phyloP scores from a whole-genome alignment of 768 basidiomycete genomes.

The Gymnopilus junonius region DNA sequence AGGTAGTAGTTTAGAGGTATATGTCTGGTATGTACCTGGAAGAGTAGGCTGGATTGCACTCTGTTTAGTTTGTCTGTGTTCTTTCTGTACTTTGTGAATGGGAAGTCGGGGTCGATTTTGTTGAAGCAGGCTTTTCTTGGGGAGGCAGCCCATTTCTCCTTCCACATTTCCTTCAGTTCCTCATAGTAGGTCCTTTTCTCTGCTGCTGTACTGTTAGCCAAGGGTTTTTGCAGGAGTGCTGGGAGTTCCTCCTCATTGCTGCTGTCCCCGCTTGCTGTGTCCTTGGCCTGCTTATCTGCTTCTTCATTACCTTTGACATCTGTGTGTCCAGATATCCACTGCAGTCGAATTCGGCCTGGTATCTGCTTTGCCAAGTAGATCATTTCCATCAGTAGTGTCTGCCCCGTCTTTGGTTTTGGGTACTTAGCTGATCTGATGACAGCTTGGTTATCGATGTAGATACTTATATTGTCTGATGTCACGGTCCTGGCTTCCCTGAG shows the following conservation, averaged over 20 bases:
- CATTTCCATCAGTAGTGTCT: slow-evolving; percentile 9
- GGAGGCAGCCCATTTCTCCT: slow-evolving; percentile 11
- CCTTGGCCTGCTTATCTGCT: slow-evolving; percentile 32
- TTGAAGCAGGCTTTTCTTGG: slow-evolving; percentile 6
- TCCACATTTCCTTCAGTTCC: slow-evolving; percentile 11
- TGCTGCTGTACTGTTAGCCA: slow-evolving; percentile 21
- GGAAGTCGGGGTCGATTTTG: slow-evolving; percentile 14
- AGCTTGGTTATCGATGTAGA: slow-evolving; percentile 21
- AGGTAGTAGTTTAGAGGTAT: neutral
- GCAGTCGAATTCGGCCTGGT: slow-evolving; percentile 4
- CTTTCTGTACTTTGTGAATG: slow-evolving; percentile 6
- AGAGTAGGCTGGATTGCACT: neutral
- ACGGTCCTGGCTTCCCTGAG: neutral
- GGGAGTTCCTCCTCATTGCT: slow-evolving; percentile 13
- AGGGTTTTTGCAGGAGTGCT: neutral
- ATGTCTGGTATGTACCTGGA: neutral
- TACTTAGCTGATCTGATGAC: slow-evolving; percentile 9
- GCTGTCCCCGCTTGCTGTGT: slow-evolving; percentile 12
- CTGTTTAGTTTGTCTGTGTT: neutral
- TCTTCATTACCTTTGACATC: slow-evolving; percentile 30
- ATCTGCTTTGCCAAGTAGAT: neutral
- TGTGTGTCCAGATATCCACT: slow-evolving; percentile 32
- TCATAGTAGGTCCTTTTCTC: slow-evolving; percentile 9
- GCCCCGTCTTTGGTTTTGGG: slow-evolving; percentile 10
- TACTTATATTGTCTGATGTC: neutral